phyloP scores from a whole-genome alignment of 2,329 filamentous ascomycete species.

The Fusarium dlaminii region DNA sequence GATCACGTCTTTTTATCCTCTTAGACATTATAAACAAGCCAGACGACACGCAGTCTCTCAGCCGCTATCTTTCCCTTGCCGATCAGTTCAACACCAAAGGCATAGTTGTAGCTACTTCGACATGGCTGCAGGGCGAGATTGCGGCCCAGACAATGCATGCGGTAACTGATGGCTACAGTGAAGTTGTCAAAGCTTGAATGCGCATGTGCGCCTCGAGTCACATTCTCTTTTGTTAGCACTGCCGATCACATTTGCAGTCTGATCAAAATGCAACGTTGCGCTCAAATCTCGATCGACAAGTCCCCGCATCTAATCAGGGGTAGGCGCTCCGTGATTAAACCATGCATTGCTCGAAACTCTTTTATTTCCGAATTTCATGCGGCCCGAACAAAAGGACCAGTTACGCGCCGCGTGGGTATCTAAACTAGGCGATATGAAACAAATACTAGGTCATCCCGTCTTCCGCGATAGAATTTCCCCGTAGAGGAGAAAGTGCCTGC shows the following conservation, averaged over 20 bases:
- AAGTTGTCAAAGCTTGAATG: fast-evolving
- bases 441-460: neutral
- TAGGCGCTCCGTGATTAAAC: neutral
- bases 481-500: neutral
- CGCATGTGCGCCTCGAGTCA: neutral
- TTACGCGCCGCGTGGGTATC: neutral
- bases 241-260: neutral
- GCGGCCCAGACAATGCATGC: fast-evolving
- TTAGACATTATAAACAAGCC: fast-evolving
- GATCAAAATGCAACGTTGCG: neutral
- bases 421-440: neutral
- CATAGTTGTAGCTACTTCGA: neutral
- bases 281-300: neutral
- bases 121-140: fast-evolving
- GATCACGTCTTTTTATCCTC: fast-evolving
- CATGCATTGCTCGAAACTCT: neutral
- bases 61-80: fast-evolving
- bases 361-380: neutral
- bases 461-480: neutral
- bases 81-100: neutral
- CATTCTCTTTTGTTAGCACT: neutral
- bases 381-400: neutral
- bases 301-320: neutral
- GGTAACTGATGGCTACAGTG: fast-evolving
- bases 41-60: fast-evolving